Evolutionary conservation across 75 land plant genomes (phyloP), one percentile per base, ranked within the genome.

Genomic region (Gnetum montanum): DNA sequence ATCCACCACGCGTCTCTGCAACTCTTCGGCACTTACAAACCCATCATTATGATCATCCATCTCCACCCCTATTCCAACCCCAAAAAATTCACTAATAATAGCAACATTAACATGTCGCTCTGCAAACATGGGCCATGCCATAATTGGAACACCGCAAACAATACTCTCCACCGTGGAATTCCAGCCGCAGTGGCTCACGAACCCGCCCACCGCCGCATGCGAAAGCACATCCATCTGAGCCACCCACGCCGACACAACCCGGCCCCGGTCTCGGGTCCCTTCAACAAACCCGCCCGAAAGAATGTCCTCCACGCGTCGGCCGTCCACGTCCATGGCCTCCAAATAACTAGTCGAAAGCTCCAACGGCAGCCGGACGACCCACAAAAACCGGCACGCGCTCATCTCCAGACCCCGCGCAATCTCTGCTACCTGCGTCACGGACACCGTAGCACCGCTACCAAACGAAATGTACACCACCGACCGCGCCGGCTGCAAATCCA

Each of bases 21-120:
- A 47, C 66, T 73, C 85, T 45, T 70, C 66, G 34, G 72, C 55
- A 38, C 19, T 62, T 38, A 73, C 54, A 29, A 73, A 0, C 0
- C 75, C 82, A 0, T 51, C 28, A 11, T 65, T 59, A 0, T 51
- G 23, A 11, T 65, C 58, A 48, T 1, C 15, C 18, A 36, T 58
- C 25, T 13, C 19, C 8, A 35, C 16, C 31, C 72, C 4, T 8
- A 77, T 31, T 30, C 64, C 82, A 4, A 82, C 57, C 52, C 53
- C 66, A 5, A 41, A 41, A 4, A 15, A 4, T 15, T 41, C 33
- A 27, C 34, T 29, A 3, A 63, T 41, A 6, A 46, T 15, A 13
- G 45, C 26, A 31, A 16, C 43, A 45, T 69, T 63, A 34, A 64
- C 34, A 12, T 13, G 34, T 31, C 63, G 72, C 6, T 69, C 72